Conservation (phyloP, 345 rosid genomes). For the Ailanthus altissimus region DNA sequence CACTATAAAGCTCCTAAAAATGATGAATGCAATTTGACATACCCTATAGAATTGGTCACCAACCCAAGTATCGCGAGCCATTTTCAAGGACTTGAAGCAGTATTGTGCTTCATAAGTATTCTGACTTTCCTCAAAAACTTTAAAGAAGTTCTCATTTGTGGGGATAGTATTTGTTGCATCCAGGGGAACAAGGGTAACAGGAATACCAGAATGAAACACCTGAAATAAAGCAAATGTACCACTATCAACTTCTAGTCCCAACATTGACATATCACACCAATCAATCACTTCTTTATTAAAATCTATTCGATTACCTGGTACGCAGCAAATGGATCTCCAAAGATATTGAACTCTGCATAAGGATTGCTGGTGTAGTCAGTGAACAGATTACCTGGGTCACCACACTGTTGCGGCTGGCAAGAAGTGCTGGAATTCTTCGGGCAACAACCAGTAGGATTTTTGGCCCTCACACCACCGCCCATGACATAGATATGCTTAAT, state of each 20-base stretch:
- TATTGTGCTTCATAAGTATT: constrained; percentile 80
- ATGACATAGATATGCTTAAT: constrained; percentile 71
- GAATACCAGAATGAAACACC: constrained; percentile 91
- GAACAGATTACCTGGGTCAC: constrained; percentile 69
- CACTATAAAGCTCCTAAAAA: neutral
- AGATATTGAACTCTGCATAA: constrained; percentile 85
- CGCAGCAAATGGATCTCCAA: constrained; percentile 86
- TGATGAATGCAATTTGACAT: neutral
- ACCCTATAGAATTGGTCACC: constrained; percentile 61
- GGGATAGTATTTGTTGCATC: constrained; percentile 96
- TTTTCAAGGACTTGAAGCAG: constrained; percentile 69
- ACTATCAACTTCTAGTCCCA: neutral
- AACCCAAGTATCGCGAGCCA: constrained; percentile 72
- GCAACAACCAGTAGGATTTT: constrained; percentile 71
- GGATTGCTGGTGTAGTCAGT: constrained; percentile 75
- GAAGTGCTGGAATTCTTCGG: constrained; percentile 42
- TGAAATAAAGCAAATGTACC: constrained; percentile 23
- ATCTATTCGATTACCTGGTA: constrained; percentile 52
- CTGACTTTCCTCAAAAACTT: constrained; percentile 58
- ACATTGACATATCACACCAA: neutral
- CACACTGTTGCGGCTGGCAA: constrained; percentile 63
- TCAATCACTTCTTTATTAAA: neutral
- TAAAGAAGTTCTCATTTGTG: constrained; percentile 50
- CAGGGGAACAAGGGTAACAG: constrained; percentile 74
- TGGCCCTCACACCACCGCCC: constrained; percentile 85